Conservation (phyloP, 306 rosid genomes). For the Vachellia pachyceras region DNA sequence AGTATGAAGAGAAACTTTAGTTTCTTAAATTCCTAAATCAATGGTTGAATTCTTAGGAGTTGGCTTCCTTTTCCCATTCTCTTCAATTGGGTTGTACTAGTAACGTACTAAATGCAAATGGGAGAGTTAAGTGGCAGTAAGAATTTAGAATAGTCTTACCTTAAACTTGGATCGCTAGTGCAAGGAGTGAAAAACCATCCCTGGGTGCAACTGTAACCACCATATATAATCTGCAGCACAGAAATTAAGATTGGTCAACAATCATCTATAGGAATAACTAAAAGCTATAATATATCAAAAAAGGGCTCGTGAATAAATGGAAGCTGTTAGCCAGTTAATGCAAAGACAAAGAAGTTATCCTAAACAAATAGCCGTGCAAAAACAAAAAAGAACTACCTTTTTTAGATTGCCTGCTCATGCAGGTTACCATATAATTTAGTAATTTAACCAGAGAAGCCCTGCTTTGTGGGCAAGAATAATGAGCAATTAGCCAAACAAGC, state of each 20-base stretch:
- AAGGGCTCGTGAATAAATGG: not conserved
- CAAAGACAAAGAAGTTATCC: not conserved
- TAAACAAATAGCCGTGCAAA: not conserved
- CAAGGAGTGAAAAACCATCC: conserved; percentile 99
- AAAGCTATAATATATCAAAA: not conserved
- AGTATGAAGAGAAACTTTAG: not conserved
- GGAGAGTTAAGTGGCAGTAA: not conserved
- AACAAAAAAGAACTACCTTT: not conserved
- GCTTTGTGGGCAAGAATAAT: not conserved
- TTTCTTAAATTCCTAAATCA: not conserved
- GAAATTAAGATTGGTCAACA: not conserved
- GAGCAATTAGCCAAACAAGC: not conserved
- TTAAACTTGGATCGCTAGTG: conserved; percentile 76
- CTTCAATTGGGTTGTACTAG: not conserved
- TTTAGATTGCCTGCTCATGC: not conserved
- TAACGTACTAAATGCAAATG: not conserved
- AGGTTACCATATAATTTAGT: conserved; percentile 4
- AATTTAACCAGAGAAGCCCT: not conserved
- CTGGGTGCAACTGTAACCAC: conserved; percentile 84
- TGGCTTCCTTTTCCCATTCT: not conserved
- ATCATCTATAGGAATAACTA: not conserved
- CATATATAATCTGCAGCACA: conserved; percentile 70
- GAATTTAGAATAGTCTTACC: conserved; percentile 52
- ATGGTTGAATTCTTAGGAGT: not conserved
- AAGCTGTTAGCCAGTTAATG: not conserved